phyloP scores from a whole-genome alignment of 1,139 yeast genomes.

The Diutina rugosa region DNA sequence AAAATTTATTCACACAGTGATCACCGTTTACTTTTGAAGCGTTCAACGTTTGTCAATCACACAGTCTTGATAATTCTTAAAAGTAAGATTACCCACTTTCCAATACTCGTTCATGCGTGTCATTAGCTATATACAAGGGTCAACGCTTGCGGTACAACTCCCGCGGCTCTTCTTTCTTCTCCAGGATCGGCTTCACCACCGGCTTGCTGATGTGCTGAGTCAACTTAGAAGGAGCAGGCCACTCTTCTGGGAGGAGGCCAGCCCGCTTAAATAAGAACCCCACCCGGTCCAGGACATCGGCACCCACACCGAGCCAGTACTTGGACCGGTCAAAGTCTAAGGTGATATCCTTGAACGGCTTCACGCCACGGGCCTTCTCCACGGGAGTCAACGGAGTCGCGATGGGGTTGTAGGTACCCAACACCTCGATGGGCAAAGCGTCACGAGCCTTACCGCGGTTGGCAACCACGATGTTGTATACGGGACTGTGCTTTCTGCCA shows the following conservation, averaged over 20 bases:
- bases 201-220: slow-evolving; percentile 1
- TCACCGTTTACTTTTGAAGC: no score
- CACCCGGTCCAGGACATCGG: slow-evolving; percentile 83
- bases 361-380: slow-evolving; percentile 36
- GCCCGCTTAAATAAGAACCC: slow-evolving; percentile 68
- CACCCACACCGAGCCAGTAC: slow-evolving; percentile 99
- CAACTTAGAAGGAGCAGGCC: slow-evolving; percentile 34
- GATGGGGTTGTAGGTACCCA: slow-evolving; percentile 86
- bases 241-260: slow-evolving; percentile 58
- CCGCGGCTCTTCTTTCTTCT: neutral
- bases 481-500: slow-evolving; percentile 80
- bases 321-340: slow-evolving; percentile 85
- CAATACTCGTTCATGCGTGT: neutral
- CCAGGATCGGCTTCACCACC: neutral
- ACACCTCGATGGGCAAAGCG: slow-evolving; percentile 81
- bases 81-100: no score
- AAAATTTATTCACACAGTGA: no score
- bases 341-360: slow-evolving; percentile 66
- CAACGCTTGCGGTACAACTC: neutral
- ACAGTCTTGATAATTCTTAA: no score
- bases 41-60: no score
- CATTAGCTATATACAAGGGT: neutral
- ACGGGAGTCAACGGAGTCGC: slow-evolving; percentile 59
- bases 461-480: slow-evolving; percentile 86
- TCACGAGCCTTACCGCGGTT: slow-evolving; percentile 64